Percentiles rank a stretch among this genome's conserved stretches.
Conservation (phyloP, 192 early-diverging fungal genomes). For the Backusella sp. region DNA sequence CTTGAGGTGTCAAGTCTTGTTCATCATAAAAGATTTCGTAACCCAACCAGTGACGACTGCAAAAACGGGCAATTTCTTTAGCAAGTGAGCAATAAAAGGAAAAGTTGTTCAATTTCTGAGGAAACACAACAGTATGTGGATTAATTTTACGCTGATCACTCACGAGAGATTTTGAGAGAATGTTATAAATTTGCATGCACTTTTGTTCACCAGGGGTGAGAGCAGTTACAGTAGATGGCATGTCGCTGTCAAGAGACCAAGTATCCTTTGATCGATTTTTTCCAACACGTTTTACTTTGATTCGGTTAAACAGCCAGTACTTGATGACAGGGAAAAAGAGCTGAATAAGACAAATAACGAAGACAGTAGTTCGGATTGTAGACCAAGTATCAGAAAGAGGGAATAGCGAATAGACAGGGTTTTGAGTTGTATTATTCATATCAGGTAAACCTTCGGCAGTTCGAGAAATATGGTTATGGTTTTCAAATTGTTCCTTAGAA, state of each 20-base stretch:
- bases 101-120: not conserved
- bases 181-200: conserved; percentile 13
- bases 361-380: conserved; percentile 6
- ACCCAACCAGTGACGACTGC: conserved; percentile 16
- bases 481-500: conserved; percentile 17
- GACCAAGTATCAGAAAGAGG: conserved; percentile 11
- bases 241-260: not conserved
- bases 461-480: conserved; percentile 25
- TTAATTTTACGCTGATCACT: not conserved
- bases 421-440: not conserved
- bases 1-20: conserved; percentile 3
- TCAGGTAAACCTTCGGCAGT: not conserved
- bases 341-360: conserved; percentile 13
- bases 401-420: not conserved
- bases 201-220: conserved; percentile 12
- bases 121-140: not conserved
- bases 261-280: not conserved
- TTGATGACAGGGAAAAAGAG: conserved; percentile 15
- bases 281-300: conserved; percentile 11
- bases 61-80: conserved; percentile 22
- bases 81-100: not conserved
- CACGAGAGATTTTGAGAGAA: conserved; percentile 10
- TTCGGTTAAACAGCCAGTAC: conserved; percentile 5
- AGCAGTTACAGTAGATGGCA: not conserved
- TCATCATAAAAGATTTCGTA: conserved; percentile 29